phyloP scores from a whole-genome alignment of 2,329 filamentous ascomycete genomes.

The Albifimbria verrucaria region DNA sequence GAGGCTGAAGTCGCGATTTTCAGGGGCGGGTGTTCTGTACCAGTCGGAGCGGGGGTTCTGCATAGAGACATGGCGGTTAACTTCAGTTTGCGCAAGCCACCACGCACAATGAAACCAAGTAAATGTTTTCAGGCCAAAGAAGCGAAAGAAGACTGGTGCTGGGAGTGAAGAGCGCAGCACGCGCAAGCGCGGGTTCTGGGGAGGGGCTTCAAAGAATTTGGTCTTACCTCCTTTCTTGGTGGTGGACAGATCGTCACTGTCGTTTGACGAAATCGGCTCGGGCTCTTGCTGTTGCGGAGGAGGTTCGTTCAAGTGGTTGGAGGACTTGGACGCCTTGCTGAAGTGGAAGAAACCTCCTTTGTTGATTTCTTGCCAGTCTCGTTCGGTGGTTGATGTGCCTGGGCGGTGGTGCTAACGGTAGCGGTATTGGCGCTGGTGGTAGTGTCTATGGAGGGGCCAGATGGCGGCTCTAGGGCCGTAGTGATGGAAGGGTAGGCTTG shows the following conservation, averaged over 20 bases:
- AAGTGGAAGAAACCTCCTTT: conserved; percentile 51
- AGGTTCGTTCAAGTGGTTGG: conserved; percentile 26
- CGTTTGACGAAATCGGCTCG: neutral
- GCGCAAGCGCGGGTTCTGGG: neutral
- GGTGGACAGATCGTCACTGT: neutral
- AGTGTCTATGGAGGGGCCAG: conserved; percentile 16
- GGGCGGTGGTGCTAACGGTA: no score
- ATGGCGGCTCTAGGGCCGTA: conserved; percentile 19
- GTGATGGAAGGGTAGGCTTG: conserved; percentile 23
- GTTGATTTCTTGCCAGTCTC: conserved; percentile 38
- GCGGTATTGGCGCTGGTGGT: conserved; percentile 10
- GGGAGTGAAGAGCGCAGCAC: no score
- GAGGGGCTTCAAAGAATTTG: neutral
- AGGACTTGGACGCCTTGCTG: conserved; percentile 41
- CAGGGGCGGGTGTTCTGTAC: conserved; percentile 28
- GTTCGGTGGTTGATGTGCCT: conserved; percentile 22
- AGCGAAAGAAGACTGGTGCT: no score
- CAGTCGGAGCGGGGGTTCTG: conserved; percentile 19
- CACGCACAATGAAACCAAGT: neutral
- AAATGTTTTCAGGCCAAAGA: no score
- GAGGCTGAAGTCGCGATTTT: conserved; percentile 38
- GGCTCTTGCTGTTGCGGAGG: neutral
- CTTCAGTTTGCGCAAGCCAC: neutral
- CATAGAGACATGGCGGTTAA: neutral
- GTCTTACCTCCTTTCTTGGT: neutral